Evolutionary conservation across 495 filamentous ascomycete species (phyloP), one percentile per base, ranked within the genome.

Genomic region (Penicillium cinerascens): DNA sequence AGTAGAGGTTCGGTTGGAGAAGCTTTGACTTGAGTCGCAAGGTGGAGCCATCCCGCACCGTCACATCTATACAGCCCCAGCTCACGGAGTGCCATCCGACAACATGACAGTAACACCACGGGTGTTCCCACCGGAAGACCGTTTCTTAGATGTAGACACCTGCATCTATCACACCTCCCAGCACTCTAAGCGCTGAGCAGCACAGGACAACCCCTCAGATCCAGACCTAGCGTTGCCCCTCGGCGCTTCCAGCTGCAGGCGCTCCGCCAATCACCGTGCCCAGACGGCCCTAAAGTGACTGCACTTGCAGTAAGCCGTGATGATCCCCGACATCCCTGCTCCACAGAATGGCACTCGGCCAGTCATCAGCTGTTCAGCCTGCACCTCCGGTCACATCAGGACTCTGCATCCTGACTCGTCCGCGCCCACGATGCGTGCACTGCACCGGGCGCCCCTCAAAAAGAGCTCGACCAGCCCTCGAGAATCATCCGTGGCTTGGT

Each of bases 371-470:
- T 23, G 37, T 35, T 50, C 41, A 37, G 49, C 49, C 61, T 73
- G 71, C 69, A 65, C 64, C 60, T 41, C 42, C 58, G 51, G 61
- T 74, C 71, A 74, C 69, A 72, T 63, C 56, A 44, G 44, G 45
- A 47, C 67, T 56, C 58, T 56, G 59, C 55, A 45, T 62, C 54
- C 51, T 70, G 33, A 73, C 70, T 73, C 64, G 70, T 63, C 66
- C 58, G 53, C 42, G 38, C 11, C 13, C 11, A 10, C 29, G 29
- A 33, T 33, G 29, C 29, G 9, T 33, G 15, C 39, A 53, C 40
- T 57, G 58, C 43, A 60, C 54, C 51, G 58, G 17, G 38, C 47
- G 10, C 48, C 59, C 71, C 67, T 74, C 66, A 73, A 71, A 74
- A 69, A 65, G 61, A 64, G 56, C 5, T 55, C 50, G 49, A 61